These are phyloP conservation scores for Tephrocybe rancida DNA, from an alignment of 768 basidiomycete species.

Conservation along the genomic window DNA sequence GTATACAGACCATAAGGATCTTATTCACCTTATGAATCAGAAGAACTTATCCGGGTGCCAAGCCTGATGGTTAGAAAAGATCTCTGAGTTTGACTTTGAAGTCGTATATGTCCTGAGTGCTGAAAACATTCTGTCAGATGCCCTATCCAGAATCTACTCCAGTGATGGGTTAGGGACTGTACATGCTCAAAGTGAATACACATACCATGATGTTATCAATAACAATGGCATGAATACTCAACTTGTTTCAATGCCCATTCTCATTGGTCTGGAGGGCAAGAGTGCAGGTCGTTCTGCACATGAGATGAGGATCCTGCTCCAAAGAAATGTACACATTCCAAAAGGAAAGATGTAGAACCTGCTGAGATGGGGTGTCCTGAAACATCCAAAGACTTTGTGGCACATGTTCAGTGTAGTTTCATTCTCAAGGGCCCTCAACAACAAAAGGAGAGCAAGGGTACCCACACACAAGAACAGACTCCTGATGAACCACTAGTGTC, in stretches of 20 bases:
- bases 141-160: neutral
- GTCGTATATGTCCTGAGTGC: neutral
- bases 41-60: neutral
- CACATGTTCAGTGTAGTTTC: constrained; percentile 6
- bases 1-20: neutral
- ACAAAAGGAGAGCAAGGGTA: constrained; percentile 12
- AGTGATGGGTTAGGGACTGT: neutral
- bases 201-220: neutral
- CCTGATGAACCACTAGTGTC: neutral
- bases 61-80: neutral
- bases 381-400: constrained; percentile 8
- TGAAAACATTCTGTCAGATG: neutral
- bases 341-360: neutral
- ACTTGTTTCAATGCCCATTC: neutral
- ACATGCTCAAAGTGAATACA: neutral
- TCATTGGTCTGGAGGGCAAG: neutral
- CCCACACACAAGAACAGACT: neutral
- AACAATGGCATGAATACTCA: neutral
- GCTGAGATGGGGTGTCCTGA: constrained; percentile 2
- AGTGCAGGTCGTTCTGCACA: too few species aligned
- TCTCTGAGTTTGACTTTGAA: too few species aligned
- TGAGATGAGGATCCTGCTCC: too few species aligned
- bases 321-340: too few species aligned
- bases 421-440: constrained; percentile 4
- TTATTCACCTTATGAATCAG: neutral